Base-by-base conservation (phyloP, 805 yeast genomes). In the Pichia rugopelliculosa region DNA sequence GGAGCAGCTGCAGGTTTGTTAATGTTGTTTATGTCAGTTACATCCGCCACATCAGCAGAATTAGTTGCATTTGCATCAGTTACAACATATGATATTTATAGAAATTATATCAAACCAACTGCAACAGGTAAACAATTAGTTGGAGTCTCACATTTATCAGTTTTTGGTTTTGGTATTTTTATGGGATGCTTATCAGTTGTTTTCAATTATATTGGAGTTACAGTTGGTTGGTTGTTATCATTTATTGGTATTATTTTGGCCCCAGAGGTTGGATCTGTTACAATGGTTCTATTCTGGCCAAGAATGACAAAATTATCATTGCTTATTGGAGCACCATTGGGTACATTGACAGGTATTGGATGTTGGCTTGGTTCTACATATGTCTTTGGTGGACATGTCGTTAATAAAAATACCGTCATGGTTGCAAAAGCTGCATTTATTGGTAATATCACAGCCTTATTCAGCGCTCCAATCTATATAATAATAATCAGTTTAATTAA, bases 341-440 rank as follows among this genome's bases (percentile, higher is more conserved):
- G 75, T 47, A 73, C 78, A 0, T 72, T 78, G 21, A 74, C 77
- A 51, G 76, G 76, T 38, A 72, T 77, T 49, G 80, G 74, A 1
- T 70, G 75, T 40, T 68, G 73, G 72, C 36, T 61, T 24, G 70
- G 64, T 11, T 48, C 64, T 20, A 49, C 66, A 2, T 58, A 61
- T 26, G 53, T 45, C 5, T 62, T 55, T 42, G 56, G 52, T 4
- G 59, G 51, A 30, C 62, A 59, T 21, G 52, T 57, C 9, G 44
- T 65, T 40, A 50, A 60, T 47, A 62, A 57, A 45, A 49, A 41
- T 36, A 64, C 69, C 3, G 46, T 65, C 6, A 47, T 51, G 50
- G 33, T 50, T 2, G 48, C 51, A 10, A 50, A 56, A 24, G 59
- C 66, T 6, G 55, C 59, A 11, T 46, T 61, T 24, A 56, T 64